Base-by-base conservation (phyloP, 2,329 filamentous ascomycete species). In the Colletotrichum gigasporum region DNA sequence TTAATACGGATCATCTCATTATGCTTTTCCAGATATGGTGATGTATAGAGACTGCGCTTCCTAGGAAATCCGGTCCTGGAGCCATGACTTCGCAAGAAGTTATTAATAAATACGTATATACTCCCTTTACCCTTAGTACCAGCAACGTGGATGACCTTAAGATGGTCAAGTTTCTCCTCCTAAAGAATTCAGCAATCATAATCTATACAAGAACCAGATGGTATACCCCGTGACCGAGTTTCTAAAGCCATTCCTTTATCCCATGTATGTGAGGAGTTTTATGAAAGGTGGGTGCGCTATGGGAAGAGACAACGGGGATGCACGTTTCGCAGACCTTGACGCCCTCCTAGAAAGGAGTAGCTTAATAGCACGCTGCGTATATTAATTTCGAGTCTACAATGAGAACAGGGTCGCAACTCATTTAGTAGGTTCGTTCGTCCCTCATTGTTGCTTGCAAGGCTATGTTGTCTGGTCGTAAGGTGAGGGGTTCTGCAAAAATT, bases 121-220 rank as follows among this genome's bases (percentile, higher is more conserved):
- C 78, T 82, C 4, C 84, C 84, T 75, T 86, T 87, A 1, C 84
- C 84, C 71, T 86, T 86, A 0, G 83, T 86, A 0, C 84, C 84
- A 18, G 82, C 76, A 35, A 86, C 75, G 69, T 85, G 83, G 39
- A 87, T 72, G 16, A 85, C 74, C 45, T 83, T 84, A 6, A 85
- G 69, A 14, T 60, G 64, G 39, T 78, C 66, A 28, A 83, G n/a
- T 16, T 37, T 37, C n/a, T 37, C 34, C n/a, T 37, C 34, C 34
- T 37, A 16, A 32, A 39, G 76, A 71, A n/a, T 12, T 30, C n/a
- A 60, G 24, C 65, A 69, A 26, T 5, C 5, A 26, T 7, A 24
- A 51, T 37, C n/a, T 34, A n/a, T 28, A 37, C 47, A 14, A 24
- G 18, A 34, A 20, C 12, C 5, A 12, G 8, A 11, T 34, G 22